Conservation (phyloP, 1,284 basidiomycete species). For the Apiotrichum gracile region DNA sequence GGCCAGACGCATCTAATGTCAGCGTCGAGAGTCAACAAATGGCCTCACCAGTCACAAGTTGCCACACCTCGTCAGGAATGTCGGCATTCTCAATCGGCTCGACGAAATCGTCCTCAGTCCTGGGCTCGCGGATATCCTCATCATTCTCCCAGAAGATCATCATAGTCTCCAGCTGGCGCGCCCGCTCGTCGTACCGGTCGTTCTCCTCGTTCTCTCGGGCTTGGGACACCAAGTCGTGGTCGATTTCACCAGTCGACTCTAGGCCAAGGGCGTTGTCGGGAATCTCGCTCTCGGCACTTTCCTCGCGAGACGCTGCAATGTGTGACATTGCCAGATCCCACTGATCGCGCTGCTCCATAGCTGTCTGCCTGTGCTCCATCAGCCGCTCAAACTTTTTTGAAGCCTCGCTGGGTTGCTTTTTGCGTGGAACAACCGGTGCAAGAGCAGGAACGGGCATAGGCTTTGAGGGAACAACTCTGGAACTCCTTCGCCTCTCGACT, state of each 20-base stretch:
- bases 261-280: not conserved
- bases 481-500: too few species aligned
- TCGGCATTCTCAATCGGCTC: too few species aligned
- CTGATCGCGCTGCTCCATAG: too few species aligned
- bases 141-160: not conserved
- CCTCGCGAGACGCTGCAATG: not conserved
- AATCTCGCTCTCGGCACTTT: not conserved
- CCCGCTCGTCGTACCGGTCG: not conserved
- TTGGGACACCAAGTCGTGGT: not conserved
- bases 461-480: too few species aligned
- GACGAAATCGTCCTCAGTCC: not conserved
- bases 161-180: constrained; percentile 2
- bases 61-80: not conserved
- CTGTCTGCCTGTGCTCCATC: too few species aligned
- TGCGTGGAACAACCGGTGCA: too few species aligned
- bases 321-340: not conserved
- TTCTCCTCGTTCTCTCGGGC: not conserved
- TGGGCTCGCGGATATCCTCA: not conserved
- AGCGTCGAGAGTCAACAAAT: not conserved
- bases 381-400: too few species aligned
- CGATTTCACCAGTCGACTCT: not conserved
- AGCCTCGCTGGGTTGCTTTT: too few species aligned
- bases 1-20: not conserved
- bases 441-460: too few species aligned
- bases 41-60: not conserved